These are phyloP conservation scores for Colletotrichum chrysophilum DNA, from an alignment of 2,329 filamentous ascomycete genomes.

Conservation along the genomic window DNA sequence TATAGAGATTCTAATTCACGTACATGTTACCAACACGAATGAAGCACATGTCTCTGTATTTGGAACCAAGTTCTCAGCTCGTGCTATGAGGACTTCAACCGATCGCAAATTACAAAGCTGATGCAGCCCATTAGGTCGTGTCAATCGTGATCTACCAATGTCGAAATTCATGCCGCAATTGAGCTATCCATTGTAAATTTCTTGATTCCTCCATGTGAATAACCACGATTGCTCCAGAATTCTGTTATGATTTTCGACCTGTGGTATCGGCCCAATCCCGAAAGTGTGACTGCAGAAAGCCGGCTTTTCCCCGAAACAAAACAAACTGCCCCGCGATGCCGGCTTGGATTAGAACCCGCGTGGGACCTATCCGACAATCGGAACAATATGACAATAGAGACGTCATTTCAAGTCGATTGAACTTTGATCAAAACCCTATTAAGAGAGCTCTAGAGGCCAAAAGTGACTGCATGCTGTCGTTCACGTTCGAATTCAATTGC, in stretches of 20 bases:
- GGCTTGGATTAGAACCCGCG: not conserved
- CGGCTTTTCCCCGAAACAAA: not conserved
- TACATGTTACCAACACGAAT: not conserved
- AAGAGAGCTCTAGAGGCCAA: not conserved
- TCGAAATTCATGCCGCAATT: fast-evolving
- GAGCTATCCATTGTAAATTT: not conserved
- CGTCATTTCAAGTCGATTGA: not conserved
- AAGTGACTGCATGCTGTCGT: not conserved
- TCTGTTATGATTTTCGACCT: fast-evolving
- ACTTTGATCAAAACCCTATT: not conserved
- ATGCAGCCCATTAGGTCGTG: not conserved
- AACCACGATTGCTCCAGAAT: not conserved
- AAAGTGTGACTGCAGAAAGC: fast-evolving
- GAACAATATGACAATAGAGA: not conserved
- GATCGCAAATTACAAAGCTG: not conserved
- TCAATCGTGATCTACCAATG: not conserved
- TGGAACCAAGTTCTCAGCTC: not conserved
- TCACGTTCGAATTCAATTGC: not conserved
- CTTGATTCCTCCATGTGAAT: not conserved
- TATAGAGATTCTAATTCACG: fast-evolving
- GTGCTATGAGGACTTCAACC: not conserved
- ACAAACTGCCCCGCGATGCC: not conserved
- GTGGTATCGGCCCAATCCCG: not conserved
- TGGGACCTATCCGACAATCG: not conserved
- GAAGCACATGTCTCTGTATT: not conserved